Evolutionary conservation across 2,329 filamentous ascomycete species (phyloP), one percentile per base, ranked within the genome.

Genomic region (Setomelanomma holmii): DNA sequence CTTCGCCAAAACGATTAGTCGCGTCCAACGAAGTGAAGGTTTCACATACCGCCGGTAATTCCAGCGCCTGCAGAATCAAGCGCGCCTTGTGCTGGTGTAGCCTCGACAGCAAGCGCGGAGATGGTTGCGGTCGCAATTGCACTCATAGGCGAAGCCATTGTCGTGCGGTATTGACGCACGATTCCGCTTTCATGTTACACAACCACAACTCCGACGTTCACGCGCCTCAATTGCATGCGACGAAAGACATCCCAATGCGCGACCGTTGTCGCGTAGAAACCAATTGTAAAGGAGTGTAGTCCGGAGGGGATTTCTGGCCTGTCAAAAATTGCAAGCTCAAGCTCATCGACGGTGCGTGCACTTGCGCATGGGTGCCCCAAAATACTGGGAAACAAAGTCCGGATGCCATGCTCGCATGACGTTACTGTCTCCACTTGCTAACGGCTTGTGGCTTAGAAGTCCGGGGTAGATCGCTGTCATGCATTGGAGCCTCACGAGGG

Each of bases 51-150:
- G 63, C 68, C 69, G 30, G 66, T 68, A 16, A 73, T 72, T 14
- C 69, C 69, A 30, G 66, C 68, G 14, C 66, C 68, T 11, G 69
- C 66, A 11, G 66, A 69, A 14, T 58, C 52, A 24, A 70, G 44
- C 1, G 58, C 48, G 19, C 68, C 67, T 53, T 69, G 67, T n/a
- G 67, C 56, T 12, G 68, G 62, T n/a, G 66, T 63, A 12, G 64
- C 46, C 20, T 55, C 34, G 10, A 58, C 42, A 5, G 53, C 34
- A 4, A 56, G 19, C 1, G 60, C 45, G 24, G 62, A 55, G 4
- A 36, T 40, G 17, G 57, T 61, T 5, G 51, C 42, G 19, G 55
- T 63, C 16, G 55, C 34, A 35, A 39, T 33, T n/a, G 51, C 45
- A 41, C 49, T 63, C 35, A 44, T 49, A 10, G 55, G 45, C 11